Percentiles rank a stretch among this genome's conserved stretches.
phyloP scores from a whole-genome alignment of 1,284 basidiomycete species.

The Apiotrichum laibachii region DNA sequence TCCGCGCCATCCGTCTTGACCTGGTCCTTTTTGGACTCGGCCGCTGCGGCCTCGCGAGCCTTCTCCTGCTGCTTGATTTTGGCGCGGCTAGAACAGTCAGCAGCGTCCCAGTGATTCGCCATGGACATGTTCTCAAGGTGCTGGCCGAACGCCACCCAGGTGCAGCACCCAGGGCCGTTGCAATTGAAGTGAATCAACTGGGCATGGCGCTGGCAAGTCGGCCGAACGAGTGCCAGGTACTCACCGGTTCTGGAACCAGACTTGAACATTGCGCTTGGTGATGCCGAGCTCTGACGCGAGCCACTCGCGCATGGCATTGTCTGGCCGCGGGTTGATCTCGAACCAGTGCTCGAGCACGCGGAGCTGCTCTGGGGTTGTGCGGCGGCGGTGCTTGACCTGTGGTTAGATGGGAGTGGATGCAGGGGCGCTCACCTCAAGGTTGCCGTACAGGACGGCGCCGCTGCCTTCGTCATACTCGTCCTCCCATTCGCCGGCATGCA shows the following conservation, averaged over 20 bases:
- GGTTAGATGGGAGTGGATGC: background rate
- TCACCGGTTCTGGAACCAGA: slow-evolving; percentile 89
- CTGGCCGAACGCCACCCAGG: background rate
- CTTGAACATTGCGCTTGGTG: slow-evolving; percentile 89
- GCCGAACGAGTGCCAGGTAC: slow-evolving; percentile 20
- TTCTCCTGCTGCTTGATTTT: slow-evolving; percentile 67
- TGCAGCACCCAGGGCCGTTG: background rate
- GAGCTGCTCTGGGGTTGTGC: slow-evolving; percentile 77
- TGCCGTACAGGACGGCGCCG: slow-evolving; percentile 29
- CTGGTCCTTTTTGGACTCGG: slow-evolving; percentile 19
- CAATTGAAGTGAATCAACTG: background rate
- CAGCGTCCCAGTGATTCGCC: no score
- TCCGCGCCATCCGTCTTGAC: background rate
- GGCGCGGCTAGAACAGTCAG: slow-evolving; percentile 60
- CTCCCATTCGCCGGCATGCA: slow-evolving; percentile 26
- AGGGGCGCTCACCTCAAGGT: slow-evolving; percentile 25
- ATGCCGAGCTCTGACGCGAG: slow-evolving; percentile 80
- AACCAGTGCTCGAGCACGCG: slow-evolving; percentile 82
- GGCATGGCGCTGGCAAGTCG: background rate
- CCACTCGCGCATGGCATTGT: slow-evolving; percentile 70
- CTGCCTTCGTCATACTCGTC: slow-evolving; percentile 25
- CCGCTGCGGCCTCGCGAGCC: slow-evolving; percentile 35
- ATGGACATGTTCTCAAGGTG: no score
- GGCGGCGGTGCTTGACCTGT: slow-evolving; percentile 81
- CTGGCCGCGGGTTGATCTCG: slow-evolving; percentile 81